Evolutionary conservation across 345 rosid genomes (phyloP), one percentile per base, ranked within the genome.

Genomic region (Anastatica hierochuntica): DNA sequence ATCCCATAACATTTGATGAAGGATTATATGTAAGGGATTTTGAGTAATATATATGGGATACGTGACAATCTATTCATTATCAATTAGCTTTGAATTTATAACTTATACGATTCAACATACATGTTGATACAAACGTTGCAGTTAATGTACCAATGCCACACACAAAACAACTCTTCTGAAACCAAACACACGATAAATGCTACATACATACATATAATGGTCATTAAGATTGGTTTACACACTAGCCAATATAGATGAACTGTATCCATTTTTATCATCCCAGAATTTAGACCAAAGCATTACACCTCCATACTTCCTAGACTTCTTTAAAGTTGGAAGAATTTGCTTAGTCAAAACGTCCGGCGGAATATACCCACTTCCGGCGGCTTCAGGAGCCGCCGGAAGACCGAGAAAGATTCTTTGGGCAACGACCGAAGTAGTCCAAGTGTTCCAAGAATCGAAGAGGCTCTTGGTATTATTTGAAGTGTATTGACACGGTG

Each of bases 221-320:
- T 41, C 63, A 64, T 10, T 24, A 13, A 20, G 19, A 35, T 14
- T 48, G 3, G 10, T 62, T 52, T 71, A 82, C 8, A 82, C 79
- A 23, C 63, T 57, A 1, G 7, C 44, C 40, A 24, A 15, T 45
- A 78, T 76, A 60, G 86, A 40, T 14, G 64, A 31, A 44, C 86
- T 80, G 7, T 80, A 83, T 10, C 79, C 80, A 49, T 57, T 72
- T 52, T 49, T 41, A 67, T 75, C 74, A 56, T 83, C 90, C 35
- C 53, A 76, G 7, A 69, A 83, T 58, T 67, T 79, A 15, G 76
- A 67, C 86, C 86, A 83, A 43, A 83, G 77, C 84, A 79, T 79
- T 0, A 77, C 73, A 7, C 90, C 82, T 15, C 86, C 90, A 58
- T 83, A 79, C 33, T 76, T 75, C 2, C 14, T 1, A 0, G 86